Percentiles rank a stretch among this genome's conserved stretches.
These are phyloP conservation scores for Trypanosoma theileri DNA, from an alignment of 208 protist genomes.

Conservation along the genomic window DNA sequence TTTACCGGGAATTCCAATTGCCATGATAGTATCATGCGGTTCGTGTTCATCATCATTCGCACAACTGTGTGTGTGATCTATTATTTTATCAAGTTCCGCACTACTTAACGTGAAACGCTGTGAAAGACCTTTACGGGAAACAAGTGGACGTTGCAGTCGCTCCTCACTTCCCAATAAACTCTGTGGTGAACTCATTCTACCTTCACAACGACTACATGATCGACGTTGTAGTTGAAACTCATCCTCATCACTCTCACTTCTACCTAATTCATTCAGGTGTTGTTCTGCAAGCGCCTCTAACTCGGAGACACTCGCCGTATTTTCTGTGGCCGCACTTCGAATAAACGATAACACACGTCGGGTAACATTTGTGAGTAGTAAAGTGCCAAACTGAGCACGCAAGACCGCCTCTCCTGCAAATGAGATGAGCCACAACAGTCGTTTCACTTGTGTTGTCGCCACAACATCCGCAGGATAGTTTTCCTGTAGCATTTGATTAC, in stretches of 20 bases:
- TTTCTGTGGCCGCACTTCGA: constrained; percentile 56
- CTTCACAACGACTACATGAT: not conserved
- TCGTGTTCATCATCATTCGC: constrained; percentile 22
- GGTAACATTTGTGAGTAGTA: constrained; percentile 86
- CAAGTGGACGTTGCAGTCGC: not conserved
- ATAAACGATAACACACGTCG: constrained; percentile 80
- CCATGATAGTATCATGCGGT: constrained; percentile 29
- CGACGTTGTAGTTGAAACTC: not conserved
- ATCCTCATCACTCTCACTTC: not conserved
- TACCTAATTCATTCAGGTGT: constrained; percentile 32
- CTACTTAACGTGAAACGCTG: constrained; percentile 6
- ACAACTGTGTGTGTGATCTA: constrained; percentile 2
- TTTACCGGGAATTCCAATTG: constrained; percentile 66
- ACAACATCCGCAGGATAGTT: constrained; percentile 54
- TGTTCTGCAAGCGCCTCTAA: constrained; percentile 51
- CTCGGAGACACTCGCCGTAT: constrained; percentile 38
- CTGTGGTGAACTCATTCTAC: not conserved
- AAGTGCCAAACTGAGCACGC: constrained; percentile 65
- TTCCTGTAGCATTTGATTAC: constrained; percentile 39
- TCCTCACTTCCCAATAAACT: not conserved
- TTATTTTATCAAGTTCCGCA: not conserved
- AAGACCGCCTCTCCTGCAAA: constrained; percentile 56
- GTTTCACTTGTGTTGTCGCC: constrained; percentile 47
- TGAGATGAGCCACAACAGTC: constrained; percentile 56
- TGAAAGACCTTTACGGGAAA: not conserved